These are phyloP conservation scores for Alnus rubra DNA, from an alignment of 306 rosid species.

Conservation along the genomic window DNA sequence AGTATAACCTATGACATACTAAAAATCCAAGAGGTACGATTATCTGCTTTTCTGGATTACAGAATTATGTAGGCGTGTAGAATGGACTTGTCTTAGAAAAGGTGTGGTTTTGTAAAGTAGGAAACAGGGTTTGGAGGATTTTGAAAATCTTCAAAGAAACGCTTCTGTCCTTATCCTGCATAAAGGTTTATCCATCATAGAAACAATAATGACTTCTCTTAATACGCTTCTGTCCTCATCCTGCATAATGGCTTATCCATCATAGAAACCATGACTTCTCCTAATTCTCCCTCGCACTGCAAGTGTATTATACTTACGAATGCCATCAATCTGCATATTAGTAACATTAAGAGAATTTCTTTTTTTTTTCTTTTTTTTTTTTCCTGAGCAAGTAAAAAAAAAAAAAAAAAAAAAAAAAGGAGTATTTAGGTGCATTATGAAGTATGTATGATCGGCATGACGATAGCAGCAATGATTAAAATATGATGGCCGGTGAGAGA, in stretches of 20 bases:
- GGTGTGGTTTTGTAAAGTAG: slow-evolving; percentile 49
- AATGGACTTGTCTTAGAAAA: slow-evolving; percentile 53
- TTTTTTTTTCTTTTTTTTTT: too few relatives aligned
- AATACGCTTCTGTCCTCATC: slow-evolving; percentile 36
- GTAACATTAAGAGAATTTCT: too few relatives aligned
- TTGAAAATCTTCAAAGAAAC: slow-evolving; percentile 36
- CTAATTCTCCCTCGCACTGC: slow-evolving; percentile 6
- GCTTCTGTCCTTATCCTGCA: slow-evolving; percentile 36
- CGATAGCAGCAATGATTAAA: not conserved
- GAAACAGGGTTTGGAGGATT: slow-evolving; percentile 35
- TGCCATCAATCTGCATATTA: too few relatives aligned
- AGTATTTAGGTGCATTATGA: not conserved
- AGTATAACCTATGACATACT: slow-evolving; percentile 29
- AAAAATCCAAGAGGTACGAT: slow-evolving; percentile 45
- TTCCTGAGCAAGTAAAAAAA: too few relatives aligned
- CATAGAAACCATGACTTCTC: slow-evolving; percentile 25
- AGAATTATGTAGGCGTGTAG: slow-evolving; percentile 33
- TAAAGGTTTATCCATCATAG: slow-evolving; percentile 22
- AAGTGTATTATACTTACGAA: not conserved
- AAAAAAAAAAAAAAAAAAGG: too few relatives aligned
- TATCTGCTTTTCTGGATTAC: slow-evolving; percentile 36
- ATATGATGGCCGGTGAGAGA: not conserved
- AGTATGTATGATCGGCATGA: not conserved
- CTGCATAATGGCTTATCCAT: slow-evolving; percentile 26
- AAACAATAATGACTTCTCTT: slow-evolving; percentile 29